Base-by-base conservation (phyloP, 2,329 filamentous ascomycete species). In the Aureobasidium uvarum region DNA sequence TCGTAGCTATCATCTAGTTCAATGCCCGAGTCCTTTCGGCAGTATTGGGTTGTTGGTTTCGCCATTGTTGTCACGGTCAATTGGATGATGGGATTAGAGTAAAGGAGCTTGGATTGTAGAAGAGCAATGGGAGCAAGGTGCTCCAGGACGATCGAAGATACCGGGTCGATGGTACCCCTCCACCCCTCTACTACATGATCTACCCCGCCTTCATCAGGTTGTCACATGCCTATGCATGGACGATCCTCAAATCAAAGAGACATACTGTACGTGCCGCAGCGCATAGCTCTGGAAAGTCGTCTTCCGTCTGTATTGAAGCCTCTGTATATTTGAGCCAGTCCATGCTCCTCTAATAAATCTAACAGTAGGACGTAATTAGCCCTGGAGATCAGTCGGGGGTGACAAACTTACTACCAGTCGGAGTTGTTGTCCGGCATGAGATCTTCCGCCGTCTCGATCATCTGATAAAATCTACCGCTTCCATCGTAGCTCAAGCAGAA, bases 1-100 rank as follows among this genome's bases (percentile, higher is more conserved):
- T 65, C 63, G 38, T 60, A 65, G 18, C n/a, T 28, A 20, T 51
- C 33, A n/a, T 65, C 63, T 14, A 65, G n/a, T 20, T 65, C 63
- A 28, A 65, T 60, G 46, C 36, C 63, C 20, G 63, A 65, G 36
- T 65, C 63, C 14, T 65, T 65, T 14, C 63, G 43, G 14, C 5
- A 14, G 25, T 45, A 43, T 13, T 6, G 36, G n/a, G 38, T 18
- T 16, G 55, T 14, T 45, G 45, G 18, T 43, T 59, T 65, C 4
- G 45, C 36, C 45, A 60, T 65, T 23, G 20, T 7, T 59, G 28
- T 48, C 52, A 51, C 14, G 5, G n/a, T 65, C 16, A 39, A 13
- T 23, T 5, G 3, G n/a, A 33, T 33, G 33, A 52, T 14, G 18
- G 3, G 1, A 8, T 2, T 6, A 36, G 3, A n/a, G 31, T 13